phyloP scores from a whole-genome alignment of 176 grass and related monocot genomes.

The Lolium perenne region DNA sequence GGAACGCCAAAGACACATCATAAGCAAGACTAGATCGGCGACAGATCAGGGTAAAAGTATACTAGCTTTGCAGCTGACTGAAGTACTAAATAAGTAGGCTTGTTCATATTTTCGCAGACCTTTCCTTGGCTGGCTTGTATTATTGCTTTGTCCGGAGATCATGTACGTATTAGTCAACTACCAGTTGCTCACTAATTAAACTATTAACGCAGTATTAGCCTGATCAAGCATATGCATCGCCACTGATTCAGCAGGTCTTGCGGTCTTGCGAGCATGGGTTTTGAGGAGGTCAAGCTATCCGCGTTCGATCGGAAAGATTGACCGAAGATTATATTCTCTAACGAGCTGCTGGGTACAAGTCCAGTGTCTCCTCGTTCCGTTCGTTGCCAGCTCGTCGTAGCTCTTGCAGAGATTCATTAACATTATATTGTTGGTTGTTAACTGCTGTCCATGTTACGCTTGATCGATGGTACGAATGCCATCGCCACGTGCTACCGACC shows the following conservation, averaged over 20 bases:
- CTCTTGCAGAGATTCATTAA: background rate
- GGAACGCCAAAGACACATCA: conserved; percentile 16
- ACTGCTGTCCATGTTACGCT: background rate
- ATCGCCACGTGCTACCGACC: conserved; percentile 19
- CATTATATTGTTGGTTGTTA: background rate
- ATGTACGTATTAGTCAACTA: conserved; percentile 2
- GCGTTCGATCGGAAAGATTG: conserved; percentile 10
- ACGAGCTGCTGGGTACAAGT: conserved; percentile 2
- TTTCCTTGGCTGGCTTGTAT: conserved; percentile 33
- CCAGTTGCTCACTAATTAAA: background rate
- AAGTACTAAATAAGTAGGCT: background rate
- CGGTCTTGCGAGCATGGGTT: background rate
- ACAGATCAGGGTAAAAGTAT: conserved; percentile 46
- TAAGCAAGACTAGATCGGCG: conserved; percentile 3
- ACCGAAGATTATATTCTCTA: conserved; percentile 6
- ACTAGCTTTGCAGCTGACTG: conserved; percentile 45
- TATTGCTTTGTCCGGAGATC: conserved; percentile 19
- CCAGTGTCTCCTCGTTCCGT: background rate
- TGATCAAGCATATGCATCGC: background rate
- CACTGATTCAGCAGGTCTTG: background rate
- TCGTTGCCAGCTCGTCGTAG: background rate
- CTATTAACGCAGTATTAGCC: background rate
- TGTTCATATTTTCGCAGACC: conserved; percentile 38
- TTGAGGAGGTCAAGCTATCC: conserved; percentile 23
- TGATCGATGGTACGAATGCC: background rate